Base-by-base conservation (phyloP, 2,329 filamentous ascomycete genomes). In the Aspergillus quadrilineatus region DNA sequence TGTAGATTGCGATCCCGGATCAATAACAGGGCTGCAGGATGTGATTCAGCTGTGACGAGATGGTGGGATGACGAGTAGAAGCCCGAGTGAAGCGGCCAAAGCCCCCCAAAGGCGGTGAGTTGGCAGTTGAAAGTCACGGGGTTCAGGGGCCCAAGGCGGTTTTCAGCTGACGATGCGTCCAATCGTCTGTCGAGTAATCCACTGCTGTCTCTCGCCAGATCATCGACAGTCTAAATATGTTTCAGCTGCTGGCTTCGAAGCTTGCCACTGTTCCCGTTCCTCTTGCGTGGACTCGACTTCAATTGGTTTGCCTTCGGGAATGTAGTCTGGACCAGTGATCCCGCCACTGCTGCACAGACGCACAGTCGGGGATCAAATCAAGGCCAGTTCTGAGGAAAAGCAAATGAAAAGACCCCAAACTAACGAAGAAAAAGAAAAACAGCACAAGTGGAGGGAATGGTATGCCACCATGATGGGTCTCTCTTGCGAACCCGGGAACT, bases 341-440 rank as follows among this genome's bases (percentile, higher is more conserved):
- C 22, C 50, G 50, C 50, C 43, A 53, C 43, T 53, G 30, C 50
- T 53, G 50, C 50, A 47, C 32, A 53, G 43, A 32, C 34, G 42
- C 50, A 32, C 50, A 30, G 32, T 22, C 42, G 42, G 22, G 34
- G 43, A 44, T 49, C 60, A 57, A 62, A 59, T 59, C 36, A 58
- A 32, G 17, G 17, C 42, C 42, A 39, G 32, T 43, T 37, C 34
- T 29, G 45, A 34, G 26, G 46, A 59, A 50, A 51, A 55, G 53
- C 52, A 55, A 55, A 55, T 37, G 50, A 43, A 17, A 48, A 49
- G 26, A 36, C 12, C 7, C 37, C 15, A 59, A 54, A 12, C 51
- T 17, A 53, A 48, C 43, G 48, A 48, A 43, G 41, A 42, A 44
- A 34, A 47, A 41, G 43, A 47, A 37, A 59, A 36, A 37, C 10